These are phyloP conservation scores for Colletotrichum incanum DNA, from an alignment of 2,329 filamentous ascomycete genomes.

Conservation along the genomic window DNA sequence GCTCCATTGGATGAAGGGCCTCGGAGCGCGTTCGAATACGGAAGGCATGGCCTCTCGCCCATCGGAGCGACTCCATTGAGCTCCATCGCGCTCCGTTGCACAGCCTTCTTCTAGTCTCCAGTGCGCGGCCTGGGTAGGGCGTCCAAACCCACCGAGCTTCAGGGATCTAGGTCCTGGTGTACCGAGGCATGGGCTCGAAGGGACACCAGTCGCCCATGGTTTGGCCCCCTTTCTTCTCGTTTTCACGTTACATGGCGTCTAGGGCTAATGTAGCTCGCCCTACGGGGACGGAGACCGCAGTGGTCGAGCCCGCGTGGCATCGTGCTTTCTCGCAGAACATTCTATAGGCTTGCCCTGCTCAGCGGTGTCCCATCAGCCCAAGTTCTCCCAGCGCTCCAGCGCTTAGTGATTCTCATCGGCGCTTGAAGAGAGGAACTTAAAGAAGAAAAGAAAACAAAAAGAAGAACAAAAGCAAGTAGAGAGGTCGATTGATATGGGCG, in stretches of 20 bases:
- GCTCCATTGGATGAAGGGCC: constrained; percentile 16
- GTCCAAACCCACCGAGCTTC: constrained; percentile 4
- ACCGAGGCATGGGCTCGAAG: constrained; percentile 23
- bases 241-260: constrained; percentile 28
- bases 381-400: neutral
- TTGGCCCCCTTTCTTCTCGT: constrained; percentile 11
- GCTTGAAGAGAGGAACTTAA: no score
- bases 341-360: neutral
- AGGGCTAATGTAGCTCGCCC: constrained; percentile 21
- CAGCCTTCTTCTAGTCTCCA: constrained; percentile 30
- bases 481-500: neutral
- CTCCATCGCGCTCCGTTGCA: constrained; percentile 35
- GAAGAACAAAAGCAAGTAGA: neutral
- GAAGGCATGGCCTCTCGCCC: constrained; percentile 37
- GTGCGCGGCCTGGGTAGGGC: constrained; percentile 11
- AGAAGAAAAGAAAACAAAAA: no score
- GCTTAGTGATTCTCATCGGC: neutral
- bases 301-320: constrained; percentile 15
- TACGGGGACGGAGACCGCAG: constrained; percentile 9
- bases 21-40: constrained; percentile 34
- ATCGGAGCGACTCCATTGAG: constrained; percentile 36
- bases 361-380: neutral
- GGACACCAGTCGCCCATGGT: constrained; percentile 3
- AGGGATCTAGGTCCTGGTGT: constrained; percentile 12
- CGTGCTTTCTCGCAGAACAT: neutral